Evolutionary conservation across 345 rosid species (phyloP).

Genomic region (Cardiospermum halicacabum): DNA sequence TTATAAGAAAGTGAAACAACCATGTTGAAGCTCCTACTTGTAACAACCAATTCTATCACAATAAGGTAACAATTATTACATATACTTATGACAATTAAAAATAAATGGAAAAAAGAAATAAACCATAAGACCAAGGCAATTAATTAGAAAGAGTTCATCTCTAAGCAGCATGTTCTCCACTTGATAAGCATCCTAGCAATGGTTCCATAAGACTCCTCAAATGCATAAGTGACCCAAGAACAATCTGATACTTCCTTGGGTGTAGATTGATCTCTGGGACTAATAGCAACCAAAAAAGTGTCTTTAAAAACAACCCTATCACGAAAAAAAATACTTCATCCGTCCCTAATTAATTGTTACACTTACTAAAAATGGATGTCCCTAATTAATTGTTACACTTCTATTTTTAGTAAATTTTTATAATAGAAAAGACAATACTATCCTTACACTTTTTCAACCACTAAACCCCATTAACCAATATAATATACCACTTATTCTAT

Average conservation of each 20-base stretch:
- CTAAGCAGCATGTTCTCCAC: slow-evolving; percentile 89
- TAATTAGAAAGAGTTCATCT: slow-evolving; percentile 93
- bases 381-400: too few relatives aligned
- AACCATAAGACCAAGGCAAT: slow-evolving; percentile 22
- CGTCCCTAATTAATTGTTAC: slow-evolving; percentile 72
- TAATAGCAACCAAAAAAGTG: slow-evolving; percentile 88
- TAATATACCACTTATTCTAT: too few relatives aligned
- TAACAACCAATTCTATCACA: too few relatives aligned
- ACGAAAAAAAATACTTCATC: too few relatives aligned
- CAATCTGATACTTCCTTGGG: slow-evolving; percentile 61
- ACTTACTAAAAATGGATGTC: too few relatives aligned
- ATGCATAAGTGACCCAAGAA: slow-evolving; percentile 74
- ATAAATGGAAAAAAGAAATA: background rate
- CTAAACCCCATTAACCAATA: too few relatives aligned
- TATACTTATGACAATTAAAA: too few relatives aligned
- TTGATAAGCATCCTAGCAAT: slow-evolving; percentile 87
- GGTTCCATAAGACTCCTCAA: slow-evolving; percentile 79
- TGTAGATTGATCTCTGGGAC: slow-evolving; percentile 67
- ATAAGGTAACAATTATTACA: too few relatives aligned
- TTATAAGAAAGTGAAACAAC: background rate
- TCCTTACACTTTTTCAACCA: too few relatives aligned
- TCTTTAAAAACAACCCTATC: slow-evolving; percentile 79
- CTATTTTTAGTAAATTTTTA: too few relatives aligned
- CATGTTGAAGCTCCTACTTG: background rate
- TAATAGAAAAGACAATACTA: too few relatives aligned